Percentiles rank a stretch among this genome's conserved stretches.
These are phyloP conservation scores for Exophiala sp. DNA, from an alignment of 2,329 filamentous ascomycete genomes.

Conservation along the genomic window DNA sequence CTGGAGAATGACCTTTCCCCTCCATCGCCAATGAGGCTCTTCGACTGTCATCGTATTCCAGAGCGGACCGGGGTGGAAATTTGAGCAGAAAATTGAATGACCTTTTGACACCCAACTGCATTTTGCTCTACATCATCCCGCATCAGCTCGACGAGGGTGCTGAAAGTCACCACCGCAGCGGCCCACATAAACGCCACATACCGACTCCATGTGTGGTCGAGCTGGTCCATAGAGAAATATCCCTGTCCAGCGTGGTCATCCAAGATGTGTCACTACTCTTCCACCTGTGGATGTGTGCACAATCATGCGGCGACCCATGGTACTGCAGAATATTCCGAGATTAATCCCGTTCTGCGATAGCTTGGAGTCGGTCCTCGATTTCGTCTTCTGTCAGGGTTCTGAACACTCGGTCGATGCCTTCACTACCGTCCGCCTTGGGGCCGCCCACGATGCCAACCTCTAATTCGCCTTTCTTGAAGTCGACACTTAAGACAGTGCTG, in stretches of 20 bases:
- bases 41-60: constrained; percentile 3
- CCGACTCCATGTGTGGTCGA: constrained; percentile 6
- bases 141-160: constrained; percentile 15
- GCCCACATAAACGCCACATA: constrained; percentile 11
- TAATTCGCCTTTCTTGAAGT: constrained; percentile 99
- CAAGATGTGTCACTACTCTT: constrained; percentile 7
- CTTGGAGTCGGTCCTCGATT: constrained; percentile 96
- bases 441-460: constrained; percentile 97
- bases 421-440: constrained; percentile 71
- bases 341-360: constrained; percentile 96
- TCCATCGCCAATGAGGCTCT: constrained; percentile 3
- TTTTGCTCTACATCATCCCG: background rate
- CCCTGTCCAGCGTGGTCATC: constrained; percentile 27
- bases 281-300: no score
- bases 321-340: background rate
- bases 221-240: constrained; percentile 13
- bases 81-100: background rate
- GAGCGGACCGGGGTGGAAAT: constrained; percentile 7
- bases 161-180: constrained; percentile 12
- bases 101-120: background rate
- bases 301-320: background rate
- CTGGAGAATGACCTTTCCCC: constrained; percentile 3
- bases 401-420: constrained; percentile 74
- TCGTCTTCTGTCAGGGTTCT: constrained; percentile 90
- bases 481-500: constrained; percentile 94